phyloP scores from a whole-genome alignment of 2,329 filamentous ascomycete genomes.

The Moelleriella libera region DNA sequence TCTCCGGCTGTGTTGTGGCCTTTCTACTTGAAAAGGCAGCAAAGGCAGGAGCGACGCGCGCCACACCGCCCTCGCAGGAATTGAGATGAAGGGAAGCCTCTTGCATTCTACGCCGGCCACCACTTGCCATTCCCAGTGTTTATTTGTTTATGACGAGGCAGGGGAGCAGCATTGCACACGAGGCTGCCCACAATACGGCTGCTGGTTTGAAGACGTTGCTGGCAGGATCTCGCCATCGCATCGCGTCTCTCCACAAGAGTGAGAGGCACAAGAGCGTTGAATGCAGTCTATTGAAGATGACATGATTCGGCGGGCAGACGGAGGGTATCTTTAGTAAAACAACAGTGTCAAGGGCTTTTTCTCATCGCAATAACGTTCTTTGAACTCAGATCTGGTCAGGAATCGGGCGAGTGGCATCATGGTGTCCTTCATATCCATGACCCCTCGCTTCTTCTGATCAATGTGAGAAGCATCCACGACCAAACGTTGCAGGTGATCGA shows the following conservation, averaged over 20 bases:
- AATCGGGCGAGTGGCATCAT: slow-evolving; percentile 68
- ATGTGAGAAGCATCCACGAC: slow-evolving; percentile 87
- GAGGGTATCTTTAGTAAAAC: slow-evolving; percentile 38
- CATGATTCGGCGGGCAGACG: not conserved
- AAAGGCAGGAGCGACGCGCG: slow-evolving; percentile 1
- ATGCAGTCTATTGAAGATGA: not conserved
- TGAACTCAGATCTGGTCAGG: slow-evolving; percentile 56
- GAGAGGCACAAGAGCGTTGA: no score
- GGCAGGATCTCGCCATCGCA: no score
- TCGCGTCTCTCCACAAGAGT: no score
- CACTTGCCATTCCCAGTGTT: no score
- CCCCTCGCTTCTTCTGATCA: slow-evolving; percentile 84
- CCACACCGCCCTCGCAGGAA: not conserved
- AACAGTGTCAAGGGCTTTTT: slow-evolving; percentile 45
- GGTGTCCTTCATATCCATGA: slow-evolving; percentile 92
- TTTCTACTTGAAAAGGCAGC: not conserved
- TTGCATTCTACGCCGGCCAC: no score
- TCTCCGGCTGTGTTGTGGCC: not conserved
- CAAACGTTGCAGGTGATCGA: slow-evolving; percentile 60
- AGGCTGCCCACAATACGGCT: no score
- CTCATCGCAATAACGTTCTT: slow-evolving; percentile 49
- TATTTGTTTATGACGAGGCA: no score
- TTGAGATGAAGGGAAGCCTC: no score
- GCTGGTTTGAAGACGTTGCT: no score
- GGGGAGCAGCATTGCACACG: no score